Percentiles rank a stretch among this genome's conserved stretches.
These are phyloP conservation scores for Ophiosphaerella narmari DNA, from an alignment of 2,329 filamentous ascomycete species.

Conservation along the genomic window DNA sequence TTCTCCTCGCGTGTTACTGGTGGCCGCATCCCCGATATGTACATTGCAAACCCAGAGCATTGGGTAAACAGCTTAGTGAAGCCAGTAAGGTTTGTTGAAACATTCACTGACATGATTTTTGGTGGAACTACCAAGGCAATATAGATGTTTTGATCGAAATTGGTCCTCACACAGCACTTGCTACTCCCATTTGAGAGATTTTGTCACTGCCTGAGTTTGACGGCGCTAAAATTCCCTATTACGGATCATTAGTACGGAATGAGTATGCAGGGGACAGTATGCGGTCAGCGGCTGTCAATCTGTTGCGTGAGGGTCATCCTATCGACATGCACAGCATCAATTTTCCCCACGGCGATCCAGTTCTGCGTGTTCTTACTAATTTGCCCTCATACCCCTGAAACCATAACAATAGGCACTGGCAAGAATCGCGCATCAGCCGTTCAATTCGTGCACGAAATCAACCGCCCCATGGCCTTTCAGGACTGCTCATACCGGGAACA, in stretches of 20 bases:
- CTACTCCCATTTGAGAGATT: slow-evolving; percentile 46
- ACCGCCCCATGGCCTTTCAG: slow-evolving; percentile 28
- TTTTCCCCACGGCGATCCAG: slow-evolving; percentile 5
- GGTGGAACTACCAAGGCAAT: background rate
- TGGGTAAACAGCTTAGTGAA: no score
- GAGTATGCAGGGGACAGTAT: slow-evolving; percentile 8
- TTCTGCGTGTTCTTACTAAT: slow-evolving; percentile 5
- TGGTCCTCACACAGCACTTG: slow-evolving; percentile 47
- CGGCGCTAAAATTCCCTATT: slow-evolving; percentile 5
- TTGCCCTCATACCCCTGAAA: slow-evolving; percentile 13
- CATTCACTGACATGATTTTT: no score
- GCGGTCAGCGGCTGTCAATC: no score
- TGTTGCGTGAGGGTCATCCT: slow-evolving; percentile 6
- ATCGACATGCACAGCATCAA: slow-evolving; percentile 15
- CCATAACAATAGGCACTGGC: slow-evolving; percentile 11
- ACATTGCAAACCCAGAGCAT: no score
- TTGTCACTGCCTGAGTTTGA: slow-evolving; percentile 14
- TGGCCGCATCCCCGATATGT: no score
- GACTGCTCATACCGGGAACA: background rate
- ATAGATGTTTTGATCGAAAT: slow-evolving; percentile 19
- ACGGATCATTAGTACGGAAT: background rate
- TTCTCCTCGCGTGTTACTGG: no score
- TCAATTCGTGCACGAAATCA: slow-evolving; percentile 1
- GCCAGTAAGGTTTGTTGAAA: no score
- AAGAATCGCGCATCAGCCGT: background rate